A percentile compares a stretch with the other conserved stretches of the same genome.
Conservation (phyloP, 225 moss, liverwort and hornwort species). For the Thuidium tamariscinum region DNA sequence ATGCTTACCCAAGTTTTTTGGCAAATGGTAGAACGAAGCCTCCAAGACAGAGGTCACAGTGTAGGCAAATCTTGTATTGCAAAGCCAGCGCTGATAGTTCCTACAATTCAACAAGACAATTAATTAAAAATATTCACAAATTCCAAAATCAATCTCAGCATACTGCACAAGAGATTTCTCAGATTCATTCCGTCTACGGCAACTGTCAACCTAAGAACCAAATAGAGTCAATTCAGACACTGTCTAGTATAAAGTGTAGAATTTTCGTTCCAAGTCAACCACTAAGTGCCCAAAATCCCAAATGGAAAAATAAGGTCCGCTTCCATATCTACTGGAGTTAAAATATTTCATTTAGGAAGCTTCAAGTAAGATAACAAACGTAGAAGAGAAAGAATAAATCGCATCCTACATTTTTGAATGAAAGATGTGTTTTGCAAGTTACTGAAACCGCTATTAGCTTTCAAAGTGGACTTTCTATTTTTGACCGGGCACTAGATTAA, state of each 20-base stretch:
- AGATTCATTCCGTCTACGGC: not conserved
- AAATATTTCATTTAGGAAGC: not conserved
- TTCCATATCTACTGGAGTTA: not conserved
- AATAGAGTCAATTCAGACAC: not conserved
- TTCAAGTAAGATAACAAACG: not conserved
- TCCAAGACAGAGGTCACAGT: conserved; percentile 95
- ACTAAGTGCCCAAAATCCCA: not conserved
- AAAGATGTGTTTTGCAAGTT: not conserved
- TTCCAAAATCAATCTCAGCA: not conserved
- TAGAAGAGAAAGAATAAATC: not conserved
- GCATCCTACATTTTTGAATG: not conserved
- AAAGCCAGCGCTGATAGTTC: conserved; percentile 69
- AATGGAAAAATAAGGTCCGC: not conserved
- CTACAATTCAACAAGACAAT: conserved; percentile 18
- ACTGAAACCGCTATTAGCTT: not conserved
- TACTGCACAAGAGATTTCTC: not conserved
- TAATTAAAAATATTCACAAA: not conserved
- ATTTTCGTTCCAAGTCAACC: not conserved
- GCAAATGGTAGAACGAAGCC: conserved; percentile 96
- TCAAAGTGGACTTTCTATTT: not conserved
- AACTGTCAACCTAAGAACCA: not conserved
- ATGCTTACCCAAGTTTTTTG: conserved; percentile 74
- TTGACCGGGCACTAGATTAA: not conserved
- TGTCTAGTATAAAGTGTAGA: not conserved
- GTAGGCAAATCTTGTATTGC: conserved; percentile 61